A percentile compares a stretch with the other conserved stretches of the same genome.
Conservation (phyloP, 495 filamentous ascomycete species). For the Cladorrhinum samala region DNA sequence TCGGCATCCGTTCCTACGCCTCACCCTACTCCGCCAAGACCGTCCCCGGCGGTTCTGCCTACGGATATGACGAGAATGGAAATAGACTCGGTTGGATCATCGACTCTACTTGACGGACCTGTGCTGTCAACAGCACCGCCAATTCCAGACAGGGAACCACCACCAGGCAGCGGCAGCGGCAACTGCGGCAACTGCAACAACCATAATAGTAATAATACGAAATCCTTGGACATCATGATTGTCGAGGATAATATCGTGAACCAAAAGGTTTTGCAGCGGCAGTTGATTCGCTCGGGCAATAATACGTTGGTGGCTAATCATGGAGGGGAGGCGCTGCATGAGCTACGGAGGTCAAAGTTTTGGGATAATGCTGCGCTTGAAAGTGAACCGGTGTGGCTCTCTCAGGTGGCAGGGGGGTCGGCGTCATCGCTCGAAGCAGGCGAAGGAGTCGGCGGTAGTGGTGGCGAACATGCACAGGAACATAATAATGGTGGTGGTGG, state of each 20-base stretch:
- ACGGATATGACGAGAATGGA: neutral
- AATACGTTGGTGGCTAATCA: conserved; percentile 69
- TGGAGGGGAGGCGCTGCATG: conserved; percentile 65
- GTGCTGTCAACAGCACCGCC: neutral
- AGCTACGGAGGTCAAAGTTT: conserved; percentile 41
- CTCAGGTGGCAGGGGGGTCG: neutral
- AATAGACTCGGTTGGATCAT: neutral
- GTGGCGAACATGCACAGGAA: conserved; percentile 25
- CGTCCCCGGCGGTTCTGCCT: neutral
- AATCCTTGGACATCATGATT: conserved; percentile 50
- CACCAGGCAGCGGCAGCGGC: neutral
- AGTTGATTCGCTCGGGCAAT: conserved; percentile 63
- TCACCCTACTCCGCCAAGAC: neutral
- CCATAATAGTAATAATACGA: neutral
- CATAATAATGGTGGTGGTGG: too few species aligned
- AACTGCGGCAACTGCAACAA: too few species aligned
- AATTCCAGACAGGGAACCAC: neutral
- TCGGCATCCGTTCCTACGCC: neutral
- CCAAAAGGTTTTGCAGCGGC: conserved; percentile 64
- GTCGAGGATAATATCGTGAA: conserved; percentile 87
- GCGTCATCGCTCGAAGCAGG: neutral
- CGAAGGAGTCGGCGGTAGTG: neutral
- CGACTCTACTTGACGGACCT: neutral
- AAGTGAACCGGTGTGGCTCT: neutral
- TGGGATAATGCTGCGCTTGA: conserved; percentile 28